phyloP scores from a whole-genome alignment of 805 yeast genomes.

The Schwanniomyces vanrijiae region DNA sequence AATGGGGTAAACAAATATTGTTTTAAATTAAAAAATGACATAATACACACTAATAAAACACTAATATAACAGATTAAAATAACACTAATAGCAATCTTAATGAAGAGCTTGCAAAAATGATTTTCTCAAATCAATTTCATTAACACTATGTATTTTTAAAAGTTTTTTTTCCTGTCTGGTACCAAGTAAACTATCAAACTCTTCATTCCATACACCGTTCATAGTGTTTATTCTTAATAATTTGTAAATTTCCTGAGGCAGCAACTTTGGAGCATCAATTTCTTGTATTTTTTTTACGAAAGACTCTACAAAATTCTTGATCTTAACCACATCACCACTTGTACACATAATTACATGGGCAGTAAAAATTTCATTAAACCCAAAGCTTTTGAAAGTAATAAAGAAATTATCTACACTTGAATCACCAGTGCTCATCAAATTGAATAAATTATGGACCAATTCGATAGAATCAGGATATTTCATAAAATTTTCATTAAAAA shows the following conservation, averaged over 20 bases:
- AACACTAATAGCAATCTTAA: not conserved
- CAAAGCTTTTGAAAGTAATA: constrained; percentile 11
- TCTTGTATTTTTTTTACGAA: constrained; percentile 9
- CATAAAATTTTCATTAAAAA: constrained; percentile 6
- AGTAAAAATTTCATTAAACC: constrained; percentile 18
- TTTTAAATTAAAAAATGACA: not conserved
- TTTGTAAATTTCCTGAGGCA: constrained; percentile 6
- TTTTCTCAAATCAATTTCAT: constrained; percentile 8
- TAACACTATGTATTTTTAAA: constrained; percentile 11
- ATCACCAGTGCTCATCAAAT: constrained; percentile 1
- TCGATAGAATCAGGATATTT: constrained; percentile 5
- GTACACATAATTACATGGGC: constrained; percentile 16
- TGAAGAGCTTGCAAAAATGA: constrained; percentile 8
- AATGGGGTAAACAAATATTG: not conserved
- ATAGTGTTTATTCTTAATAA: constrained; percentile 7
- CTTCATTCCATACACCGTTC: constrained; percentile 14
- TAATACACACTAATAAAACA: constrained; percentile 1
- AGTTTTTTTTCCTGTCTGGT: constrained; percentile 4
- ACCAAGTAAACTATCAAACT: constrained; percentile 10
- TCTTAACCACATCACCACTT: constrained; percentile 10
- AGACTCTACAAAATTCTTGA: constrained; percentile 9
- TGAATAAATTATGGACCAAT: constrained; percentile 1
- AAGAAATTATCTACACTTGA: constrained; percentile 4
- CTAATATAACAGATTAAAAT: not conserved
- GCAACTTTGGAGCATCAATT: constrained; percentile 1